phyloP scores from a whole-genome alignment of 257 asterid genomes.

The Ophiorrhiza pumila region DNA sequence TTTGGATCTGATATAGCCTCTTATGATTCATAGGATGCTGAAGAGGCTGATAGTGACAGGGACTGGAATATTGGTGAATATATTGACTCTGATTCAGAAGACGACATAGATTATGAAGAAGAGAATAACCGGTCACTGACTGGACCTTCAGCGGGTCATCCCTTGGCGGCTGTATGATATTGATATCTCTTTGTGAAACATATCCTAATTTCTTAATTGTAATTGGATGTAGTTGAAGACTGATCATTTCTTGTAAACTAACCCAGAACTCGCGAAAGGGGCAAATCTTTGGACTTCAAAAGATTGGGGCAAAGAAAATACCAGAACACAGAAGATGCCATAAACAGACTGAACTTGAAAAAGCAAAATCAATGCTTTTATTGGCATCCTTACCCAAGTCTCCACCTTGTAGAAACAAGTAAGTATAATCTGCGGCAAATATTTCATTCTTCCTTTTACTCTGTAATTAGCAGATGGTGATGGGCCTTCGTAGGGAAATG shows the following conservation, averaged over 20 bases:
- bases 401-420: constrained; percentile 89
- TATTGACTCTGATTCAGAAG: constrained; percentile 53
- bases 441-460: constrained; percentile 8
- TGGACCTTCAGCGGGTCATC: constrained; percentile 44
- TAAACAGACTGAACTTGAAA: constrained; percentile 84
- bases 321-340: constrained; percentile 84
- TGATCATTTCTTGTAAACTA: constrained; percentile 19
- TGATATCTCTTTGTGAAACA: constrained; percentile 16
- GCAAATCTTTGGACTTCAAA: constrained; percentile 71
- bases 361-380: constrained; percentile 82
- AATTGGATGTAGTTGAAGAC: constrained; percentile 27
- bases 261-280: constrained; percentile 80
- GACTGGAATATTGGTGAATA: constrained; percentile 63
- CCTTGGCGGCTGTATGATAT: constrained; percentile 71
- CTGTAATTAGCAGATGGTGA: constrained; percentile 18
- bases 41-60: constrained; percentile 47
- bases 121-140: constrained; percentile 37
- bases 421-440: constrained; percentile 27
- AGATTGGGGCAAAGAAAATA: constrained; percentile 79
- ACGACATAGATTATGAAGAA: constrained; percentile 47
- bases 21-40: constrained; percentile 51
- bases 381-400: constrained; percentile 88
- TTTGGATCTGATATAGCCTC: constrained; percentile 19
- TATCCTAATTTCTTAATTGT: constrained; percentile 5
- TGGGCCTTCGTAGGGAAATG: constrained; percentile 63